phyloP scores from a whole-genome alignment of 2,329 filamentous ascomycete species.

The Ophiostoma ips region DNA sequence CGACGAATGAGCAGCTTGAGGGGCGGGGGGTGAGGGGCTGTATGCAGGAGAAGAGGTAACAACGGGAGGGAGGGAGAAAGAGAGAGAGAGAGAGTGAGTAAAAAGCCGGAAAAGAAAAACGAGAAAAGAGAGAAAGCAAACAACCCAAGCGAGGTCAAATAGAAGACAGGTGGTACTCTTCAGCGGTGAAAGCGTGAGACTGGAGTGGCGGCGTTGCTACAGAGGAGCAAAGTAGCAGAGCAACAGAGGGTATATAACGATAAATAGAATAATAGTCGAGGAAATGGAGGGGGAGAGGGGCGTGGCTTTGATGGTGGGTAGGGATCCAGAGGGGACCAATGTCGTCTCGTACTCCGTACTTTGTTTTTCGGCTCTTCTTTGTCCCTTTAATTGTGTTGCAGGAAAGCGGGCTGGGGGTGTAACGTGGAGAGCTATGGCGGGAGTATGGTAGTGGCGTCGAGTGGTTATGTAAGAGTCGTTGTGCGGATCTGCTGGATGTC shows the following conservation, averaged over 20 bases:
- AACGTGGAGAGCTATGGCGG: not conserved
- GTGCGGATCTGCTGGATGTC: no score
- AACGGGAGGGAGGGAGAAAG: not conserved
- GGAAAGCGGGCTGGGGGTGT: not conserved
- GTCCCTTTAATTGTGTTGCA: not conserved
- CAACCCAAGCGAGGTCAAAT: not conserved
- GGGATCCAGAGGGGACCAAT: not conserved
- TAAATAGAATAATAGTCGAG: not conserved
- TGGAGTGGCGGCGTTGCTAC: not conserved
- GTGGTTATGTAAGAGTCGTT: no score
- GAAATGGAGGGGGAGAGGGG: not conserved
- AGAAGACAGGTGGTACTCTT: not conserved
- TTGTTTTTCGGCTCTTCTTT: not conserved
- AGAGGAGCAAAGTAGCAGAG: not conserved
- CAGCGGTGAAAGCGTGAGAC: not conserved
- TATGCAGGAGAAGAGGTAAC: not conserved
- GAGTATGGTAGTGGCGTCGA: no score
- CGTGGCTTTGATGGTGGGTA: not conserved
- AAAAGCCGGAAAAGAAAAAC: not conserved
- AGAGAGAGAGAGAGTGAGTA: not conserved
- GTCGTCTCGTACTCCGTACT: not conserved
- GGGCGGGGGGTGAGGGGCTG: not conserved
- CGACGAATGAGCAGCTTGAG: conserved; percentile 1
- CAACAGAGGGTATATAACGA: not conserved
- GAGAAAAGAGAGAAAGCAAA: not conserved